Percentiles rank a stretch among this genome's conserved stretches.
phyloP scores from a whole-genome alignment of 768 basidiomycete genomes.

The Mycena galopus region DNA sequence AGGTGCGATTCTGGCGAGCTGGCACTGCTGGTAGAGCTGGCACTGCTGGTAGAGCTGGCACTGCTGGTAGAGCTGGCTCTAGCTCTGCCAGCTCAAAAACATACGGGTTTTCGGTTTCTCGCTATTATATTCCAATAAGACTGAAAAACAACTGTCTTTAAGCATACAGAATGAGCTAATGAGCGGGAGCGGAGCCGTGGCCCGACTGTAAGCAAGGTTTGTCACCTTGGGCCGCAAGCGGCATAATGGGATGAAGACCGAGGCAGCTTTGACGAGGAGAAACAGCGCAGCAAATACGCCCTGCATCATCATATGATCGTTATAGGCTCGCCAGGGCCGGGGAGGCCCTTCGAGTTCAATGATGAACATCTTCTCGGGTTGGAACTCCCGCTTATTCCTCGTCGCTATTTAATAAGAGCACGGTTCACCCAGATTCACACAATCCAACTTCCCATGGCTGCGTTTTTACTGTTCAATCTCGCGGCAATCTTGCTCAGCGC shows the following conservation, averaged over 20 bases:
- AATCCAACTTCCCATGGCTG: slow-evolving; percentile 15
- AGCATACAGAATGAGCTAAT: slow-evolving; percentile 23
- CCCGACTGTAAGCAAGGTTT: slow-evolving; percentile 22
- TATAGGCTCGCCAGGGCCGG: slow-evolving; percentile 23
- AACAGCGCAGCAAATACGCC: slow-evolving; percentile 24
- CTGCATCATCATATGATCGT: slow-evolving; percentile 22
- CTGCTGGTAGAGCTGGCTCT: no score
- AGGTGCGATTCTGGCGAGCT: no score
- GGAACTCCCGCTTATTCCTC: slow-evolving; percentile 19
- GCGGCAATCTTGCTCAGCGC: slow-evolving; percentile 9
- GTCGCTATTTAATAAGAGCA: neutral
- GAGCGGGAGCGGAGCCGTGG: slow-evolving; percentile 20
- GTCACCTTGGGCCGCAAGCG: slow-evolving; percentile 26
- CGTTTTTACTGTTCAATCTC: neutral
- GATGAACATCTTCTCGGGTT: neutral
- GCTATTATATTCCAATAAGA: slow-evolving; percentile 17
- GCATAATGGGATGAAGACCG: slow-evolving; percentile 15
- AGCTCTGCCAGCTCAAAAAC: no score
- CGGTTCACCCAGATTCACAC: neutral
- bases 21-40: no score
- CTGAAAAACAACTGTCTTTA: slow-evolving; percentile 21
- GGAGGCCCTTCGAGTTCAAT: slow-evolving; percentile 9
- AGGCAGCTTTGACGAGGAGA: slow-evolving; percentile 21
- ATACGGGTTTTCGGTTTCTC: no score
- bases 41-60: no score